Conservation (phyloP, 257 asterid species). For the Cynanchum wilfordii region DNA sequence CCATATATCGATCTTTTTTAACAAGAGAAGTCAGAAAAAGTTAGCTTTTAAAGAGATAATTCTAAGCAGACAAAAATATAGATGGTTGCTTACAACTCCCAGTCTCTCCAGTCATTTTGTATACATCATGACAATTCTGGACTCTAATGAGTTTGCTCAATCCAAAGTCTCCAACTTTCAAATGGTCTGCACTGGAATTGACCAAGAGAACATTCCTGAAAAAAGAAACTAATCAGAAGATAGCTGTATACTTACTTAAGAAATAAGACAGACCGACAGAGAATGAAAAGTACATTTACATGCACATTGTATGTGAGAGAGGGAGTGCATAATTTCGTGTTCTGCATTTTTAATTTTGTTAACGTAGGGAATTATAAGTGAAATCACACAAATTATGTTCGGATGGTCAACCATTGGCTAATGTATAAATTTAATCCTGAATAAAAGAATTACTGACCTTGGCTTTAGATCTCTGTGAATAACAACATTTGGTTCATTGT, state of each 20-base stretch:
- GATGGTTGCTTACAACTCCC: conserved; percentile 84
- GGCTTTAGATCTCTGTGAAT: conserved; percentile 98
- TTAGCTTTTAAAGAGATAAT: conserved; percentile 1
- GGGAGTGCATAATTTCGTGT: neutral
- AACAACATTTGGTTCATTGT: conserved; percentile 89
- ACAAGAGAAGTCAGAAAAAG: conserved; percentile 13
- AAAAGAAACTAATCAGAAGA: conserved; percentile 23
- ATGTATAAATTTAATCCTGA: neutral
- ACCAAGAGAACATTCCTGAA: conserved; percentile 94
- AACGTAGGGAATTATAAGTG: neutral
- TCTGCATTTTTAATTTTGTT: neutral
- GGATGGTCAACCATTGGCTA: neutral
- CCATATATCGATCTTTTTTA: conserved; percentile 87
- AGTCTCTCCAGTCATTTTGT: conserved; percentile 97
- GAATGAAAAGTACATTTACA: neutral
- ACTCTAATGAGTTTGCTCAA: conserved; percentile 88
- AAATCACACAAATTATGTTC: conserved; percentile 1
- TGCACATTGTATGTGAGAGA: neutral
- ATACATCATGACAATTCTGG: conserved; percentile 88
- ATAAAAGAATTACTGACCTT: conserved; percentile 46
- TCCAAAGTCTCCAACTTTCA: conserved; percentile 98
- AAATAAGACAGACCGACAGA: neutral
- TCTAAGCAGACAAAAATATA: neutral
- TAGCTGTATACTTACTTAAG: neutral
- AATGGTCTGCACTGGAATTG: conserved; percentile 84